A percentile compares a stretch with the other conserved stretches of the same genome.
Conservation (phyloP, 2,329 filamentous ascomycete genomes). For the Talaromyces verruculosus region DNA sequence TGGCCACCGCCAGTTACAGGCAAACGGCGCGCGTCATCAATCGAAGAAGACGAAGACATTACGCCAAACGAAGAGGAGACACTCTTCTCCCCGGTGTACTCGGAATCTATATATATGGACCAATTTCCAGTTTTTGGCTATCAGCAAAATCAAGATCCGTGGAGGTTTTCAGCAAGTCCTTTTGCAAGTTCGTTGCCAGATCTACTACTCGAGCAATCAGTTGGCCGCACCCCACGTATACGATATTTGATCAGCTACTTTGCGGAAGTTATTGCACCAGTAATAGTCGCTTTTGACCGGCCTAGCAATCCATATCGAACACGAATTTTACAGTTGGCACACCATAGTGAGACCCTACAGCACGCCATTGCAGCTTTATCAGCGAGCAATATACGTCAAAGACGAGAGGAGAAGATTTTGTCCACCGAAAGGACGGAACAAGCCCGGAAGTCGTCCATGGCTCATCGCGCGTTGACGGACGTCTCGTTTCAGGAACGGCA, state of each 20-base stretch:
- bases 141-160: conserved; percentile 14
- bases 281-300: conserved; percentile 87
- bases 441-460: conserved; percentile 50
- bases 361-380: conserved; percentile 88
- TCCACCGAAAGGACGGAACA: conserved; percentile 54
- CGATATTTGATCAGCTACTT: conserved; percentile 92
- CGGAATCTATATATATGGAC: conserved; percentile 12
- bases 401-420: conserved; percentile 56
- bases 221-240: conserved; percentile 70
- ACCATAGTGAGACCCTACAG: conserved; percentile 77
- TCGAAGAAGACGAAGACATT: conserved; percentile 10
- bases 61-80: conserved; percentile 1
- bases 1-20: conserved; percentile 8
- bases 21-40: conserved; percentile 13
- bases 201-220: conserved; percentile 47
- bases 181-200: conserved; percentile 35
- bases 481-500: conserved; percentile 37
- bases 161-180: conserved; percentile 13
- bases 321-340: conserved; percentile 76
- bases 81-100: conserved; percentile 3
- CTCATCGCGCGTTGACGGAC: conserved; percentile 45
- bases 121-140: conserved; percentile 4
- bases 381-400: conserved; percentile 87
- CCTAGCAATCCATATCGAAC: conserved; percentile 81
- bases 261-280: conserved; percentile 85